Conservation (phyloP, 176 grass and related monocot genomes). For the Juncus inflexus region DNA sequence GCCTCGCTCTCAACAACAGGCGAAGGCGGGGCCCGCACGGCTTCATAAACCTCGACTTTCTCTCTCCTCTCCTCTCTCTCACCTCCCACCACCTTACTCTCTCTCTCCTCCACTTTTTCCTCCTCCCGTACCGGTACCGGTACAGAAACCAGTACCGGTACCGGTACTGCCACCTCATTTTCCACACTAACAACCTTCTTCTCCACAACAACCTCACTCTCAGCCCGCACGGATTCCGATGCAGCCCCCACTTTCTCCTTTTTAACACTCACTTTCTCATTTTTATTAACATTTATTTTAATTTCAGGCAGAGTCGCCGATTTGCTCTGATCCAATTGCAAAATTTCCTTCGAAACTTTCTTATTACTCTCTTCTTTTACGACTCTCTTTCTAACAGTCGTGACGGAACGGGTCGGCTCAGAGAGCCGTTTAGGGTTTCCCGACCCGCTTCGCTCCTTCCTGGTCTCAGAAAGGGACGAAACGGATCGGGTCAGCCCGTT, state of each 20-base stretch:
- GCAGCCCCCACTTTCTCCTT: neutral
- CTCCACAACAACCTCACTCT: slow-evolving; percentile 25
- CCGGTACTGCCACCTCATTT: slow-evolving; percentile 19
- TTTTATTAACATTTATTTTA: slow-evolving; percentile 34
- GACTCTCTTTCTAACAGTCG: slow-evolving; percentile 12
- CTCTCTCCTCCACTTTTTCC: slow-evolving; percentile 7
- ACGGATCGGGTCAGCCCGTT: slow-evolving; percentile 66
- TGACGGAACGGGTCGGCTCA: slow-evolving; percentile 28
- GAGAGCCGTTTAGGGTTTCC: slow-evolving; percentile 51
- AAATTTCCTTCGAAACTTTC: slow-evolving; percentile 62
- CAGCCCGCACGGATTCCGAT: neutral
- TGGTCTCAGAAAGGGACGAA: slow-evolving; percentile 52
- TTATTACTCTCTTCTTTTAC: slow-evolving; percentile 45
- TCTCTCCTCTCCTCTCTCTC: slow-evolving; percentile 21
- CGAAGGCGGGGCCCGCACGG: slow-evolving; percentile 55
- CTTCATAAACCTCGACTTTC: slow-evolving; percentile 30
- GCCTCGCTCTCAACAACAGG: slow-evolving; percentile 32
- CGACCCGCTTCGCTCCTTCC: slow-evolving; percentile 56
- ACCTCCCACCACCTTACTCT: slow-evolving; percentile 5
- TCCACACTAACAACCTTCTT: slow-evolving; percentile 27
- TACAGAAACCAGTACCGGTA: neutral
- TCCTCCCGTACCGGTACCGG: neutral
- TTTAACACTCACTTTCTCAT: too few species aligned
- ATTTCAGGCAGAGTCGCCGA: slow-evolving; percentile 71
- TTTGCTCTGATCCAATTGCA: slow-evolving; percentile 77